Evolutionary conservation across 495 filamentous ascomycete genomes (phyloP).

Genomic region (Alectoria sarmentosa): DNA sequence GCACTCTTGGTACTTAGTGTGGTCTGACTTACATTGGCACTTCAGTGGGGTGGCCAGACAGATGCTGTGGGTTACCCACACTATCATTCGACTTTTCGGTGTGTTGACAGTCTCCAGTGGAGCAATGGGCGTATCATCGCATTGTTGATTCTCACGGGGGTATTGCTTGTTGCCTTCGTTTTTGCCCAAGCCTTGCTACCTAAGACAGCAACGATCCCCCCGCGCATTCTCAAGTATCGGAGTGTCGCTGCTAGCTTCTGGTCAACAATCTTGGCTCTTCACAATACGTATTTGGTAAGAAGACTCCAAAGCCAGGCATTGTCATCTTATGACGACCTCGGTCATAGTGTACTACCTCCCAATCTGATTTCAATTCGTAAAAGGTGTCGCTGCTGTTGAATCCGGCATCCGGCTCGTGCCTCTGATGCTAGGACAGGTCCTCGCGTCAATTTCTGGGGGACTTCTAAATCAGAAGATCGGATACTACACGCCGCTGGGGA

Average conservation of each 20-base stretch:
- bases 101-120: slow-evolving; percentile 45
- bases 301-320: not conserved
- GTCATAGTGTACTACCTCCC: slow-evolving; percentile 56
- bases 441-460: slow-evolving; percentile 22
- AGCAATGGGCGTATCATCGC: slow-evolving; percentile 43
- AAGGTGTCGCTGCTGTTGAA: slow-evolving; percentile 27
- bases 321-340: slow-evolving; percentile 24
- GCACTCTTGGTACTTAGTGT: slow-evolving; percentile 33
- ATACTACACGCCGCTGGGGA: not conserved
- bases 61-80: slow-evolving; percentile 30
- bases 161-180: slow-evolving; percentile 39
- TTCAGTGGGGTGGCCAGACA: slow-evolving; percentile 38
- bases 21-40: slow-evolving; percentile 37
- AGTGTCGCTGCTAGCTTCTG: slow-evolving; percentile 43
- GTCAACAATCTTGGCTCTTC: slow-evolving; percentile 23
- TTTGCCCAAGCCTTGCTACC: slow-evolving; percentile 38
- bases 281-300: not conserved
- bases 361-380: slow-evolving; percentile 67
- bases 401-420: slow-evolving; percentile 34
- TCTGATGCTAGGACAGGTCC: slow-evolving; percentile 38
- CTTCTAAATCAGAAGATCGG: not conserved
- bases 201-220: slow-evolving; percentile 45
- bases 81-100: slow-evolving; percentile 25
- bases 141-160: slow-evolving; percentile 40
- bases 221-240: slow-evolving; percentile 47